Conservation (phyloP, 1,139 yeast genomes). For the Zygosaccharomyces pseudobailii region DNA sequence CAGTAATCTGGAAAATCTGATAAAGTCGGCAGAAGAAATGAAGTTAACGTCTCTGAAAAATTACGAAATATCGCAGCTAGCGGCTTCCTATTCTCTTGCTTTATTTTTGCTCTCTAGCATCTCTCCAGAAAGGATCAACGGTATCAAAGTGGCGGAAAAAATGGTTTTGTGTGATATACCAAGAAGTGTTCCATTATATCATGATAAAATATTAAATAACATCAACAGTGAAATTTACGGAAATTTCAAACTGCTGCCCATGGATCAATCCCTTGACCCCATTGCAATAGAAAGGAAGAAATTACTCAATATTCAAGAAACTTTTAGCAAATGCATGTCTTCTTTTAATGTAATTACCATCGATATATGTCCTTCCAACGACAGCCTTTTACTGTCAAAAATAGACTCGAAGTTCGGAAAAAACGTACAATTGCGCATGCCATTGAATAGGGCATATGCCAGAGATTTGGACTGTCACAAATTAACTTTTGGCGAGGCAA, state of each 20-base stretch:
- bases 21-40: constrained; percentile 14
- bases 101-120: constrained; percentile 22
- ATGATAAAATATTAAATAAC: constrained; percentile 20
- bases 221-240: constrained; percentile 21
- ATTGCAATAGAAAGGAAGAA: constrained; percentile 5
- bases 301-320: constrained; percentile 37
- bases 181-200: constrained; percentile 21
- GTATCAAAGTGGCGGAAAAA: constrained; percentile 6
- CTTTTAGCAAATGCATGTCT: neutral
- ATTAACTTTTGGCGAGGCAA: constrained; percentile 46
- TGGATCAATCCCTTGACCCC: constrained; percentile 1
- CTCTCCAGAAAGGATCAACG: constrained; percentile 1
- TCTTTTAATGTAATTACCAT: constrained; percentile 58
- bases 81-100: constrained; percentile 23
- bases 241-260: constrained; percentile 14
- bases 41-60: constrained; percentile 15
- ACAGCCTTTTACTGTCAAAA: constrained; percentile 53
- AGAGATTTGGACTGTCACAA: constrained; percentile 43
- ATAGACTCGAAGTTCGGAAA: constrained; percentile 30
- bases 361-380: constrained; percentile 56
- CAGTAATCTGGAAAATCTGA: constrained; percentile 17
- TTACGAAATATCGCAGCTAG: constrained; percentile 16
- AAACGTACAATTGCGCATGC: constrained; percentile 55
- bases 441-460: constrained; percentile 49
- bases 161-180: constrained; percentile 21